These are phyloP conservation scores for Entophlyctis luteolus DNA, from an alignment of 192 early-diverging fungal genomes.

Conservation along the genomic window DNA sequence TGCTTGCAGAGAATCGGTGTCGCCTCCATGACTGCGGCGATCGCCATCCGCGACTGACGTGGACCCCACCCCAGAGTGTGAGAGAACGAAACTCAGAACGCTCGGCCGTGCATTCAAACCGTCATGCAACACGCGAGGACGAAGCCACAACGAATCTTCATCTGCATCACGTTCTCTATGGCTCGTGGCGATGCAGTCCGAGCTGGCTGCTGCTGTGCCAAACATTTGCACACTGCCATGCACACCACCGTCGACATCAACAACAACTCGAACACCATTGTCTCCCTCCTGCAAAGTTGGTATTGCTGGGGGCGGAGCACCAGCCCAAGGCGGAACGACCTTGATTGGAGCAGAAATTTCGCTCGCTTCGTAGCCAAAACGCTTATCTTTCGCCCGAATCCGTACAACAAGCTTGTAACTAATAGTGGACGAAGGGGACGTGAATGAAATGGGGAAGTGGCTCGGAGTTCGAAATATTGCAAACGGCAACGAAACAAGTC, in stretches of 20 bases:
- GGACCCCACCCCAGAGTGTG: too few species aligned
- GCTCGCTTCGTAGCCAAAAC: neutral
- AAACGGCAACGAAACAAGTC: neutral
- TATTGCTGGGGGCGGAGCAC: neutral
- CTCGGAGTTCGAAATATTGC: neutral
- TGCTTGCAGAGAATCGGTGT: neutral
- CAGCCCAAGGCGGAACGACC: neutral
- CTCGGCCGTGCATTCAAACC: neutral
- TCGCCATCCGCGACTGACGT: too few species aligned
- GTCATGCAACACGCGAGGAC: neutral
- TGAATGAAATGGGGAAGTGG: neutral
- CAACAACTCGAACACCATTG: slow-evolving; percentile 5
- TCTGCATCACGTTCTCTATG: neutral
- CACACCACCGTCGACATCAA: slow-evolving; percentile 1
- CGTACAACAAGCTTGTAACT: neutral
- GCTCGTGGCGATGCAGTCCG: neutral
- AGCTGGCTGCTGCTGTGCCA: neutral
- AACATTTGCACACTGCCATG: slow-evolving; percentile 7
- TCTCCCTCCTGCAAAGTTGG: neutral
- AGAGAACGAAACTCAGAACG: neutral
- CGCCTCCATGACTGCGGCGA: neutral
- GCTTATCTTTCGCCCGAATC: neutral
- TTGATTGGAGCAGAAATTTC: neutral
- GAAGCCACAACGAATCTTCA: neutral
- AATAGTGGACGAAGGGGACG: neutral